phyloP scores from a whole-genome alignment of 2,329 filamentous ascomycete species.

The Chaetomium globosum region DNA sequence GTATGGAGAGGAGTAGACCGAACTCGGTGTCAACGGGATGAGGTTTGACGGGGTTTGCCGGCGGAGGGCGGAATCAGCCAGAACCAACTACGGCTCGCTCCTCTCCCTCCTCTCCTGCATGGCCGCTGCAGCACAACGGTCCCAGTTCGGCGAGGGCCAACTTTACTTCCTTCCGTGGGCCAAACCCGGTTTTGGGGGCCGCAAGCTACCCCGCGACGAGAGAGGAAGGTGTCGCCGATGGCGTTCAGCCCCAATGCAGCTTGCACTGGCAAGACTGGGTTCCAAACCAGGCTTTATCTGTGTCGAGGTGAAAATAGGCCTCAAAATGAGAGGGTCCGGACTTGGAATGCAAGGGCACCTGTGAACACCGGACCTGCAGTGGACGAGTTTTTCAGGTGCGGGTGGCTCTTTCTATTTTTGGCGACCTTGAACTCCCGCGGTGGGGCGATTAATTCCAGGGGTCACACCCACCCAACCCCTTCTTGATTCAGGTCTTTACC shows the following conservation, averaged over 20 bases:
- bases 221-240: conserved; percentile 23
- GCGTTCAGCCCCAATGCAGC: not conserved
- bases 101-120: too few relatives aligned
- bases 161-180: not conserved
- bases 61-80: too few relatives aligned
- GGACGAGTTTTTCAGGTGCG: not conserved
- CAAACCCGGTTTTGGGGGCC: not conserved
- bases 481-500: not conserved
- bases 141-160: not conserved
- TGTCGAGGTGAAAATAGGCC: not conserved
- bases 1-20: too few relatives aligned
- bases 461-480: not conserved
- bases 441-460: not conserved
- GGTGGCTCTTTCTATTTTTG: conserved; percentile 6
- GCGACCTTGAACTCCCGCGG: not conserved
- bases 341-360: not conserved
- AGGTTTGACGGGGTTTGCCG: too few relatives aligned
- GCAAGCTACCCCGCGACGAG: conserved; percentile 20
- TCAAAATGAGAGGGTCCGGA: too few relatives aligned
- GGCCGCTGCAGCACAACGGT: not conserved
- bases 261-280: too few relatives aligned
- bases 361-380: not conserved
- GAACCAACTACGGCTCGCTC: too few relatives aligned
- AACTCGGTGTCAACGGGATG: too few relatives aligned
- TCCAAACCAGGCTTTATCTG: not conserved